These are phyloP conservation scores for Trebouxia sp. DNA, from an alignment of 139 green algal species.

Conservation along the genomic window DNA sequence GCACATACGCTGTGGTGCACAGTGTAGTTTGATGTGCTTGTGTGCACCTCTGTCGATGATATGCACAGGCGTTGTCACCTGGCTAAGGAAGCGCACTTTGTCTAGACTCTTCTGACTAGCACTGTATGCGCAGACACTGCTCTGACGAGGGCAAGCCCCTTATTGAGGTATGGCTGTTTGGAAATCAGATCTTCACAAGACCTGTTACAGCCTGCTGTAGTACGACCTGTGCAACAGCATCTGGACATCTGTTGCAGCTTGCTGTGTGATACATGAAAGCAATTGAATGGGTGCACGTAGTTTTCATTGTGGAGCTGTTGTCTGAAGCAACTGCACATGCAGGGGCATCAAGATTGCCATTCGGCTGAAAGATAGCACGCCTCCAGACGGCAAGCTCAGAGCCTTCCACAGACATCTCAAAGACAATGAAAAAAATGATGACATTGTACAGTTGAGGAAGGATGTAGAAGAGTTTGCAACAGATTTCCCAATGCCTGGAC, in stretches of 20 bases:
- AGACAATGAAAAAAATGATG: conserved; percentile 40
- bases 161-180: no score
- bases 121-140: no score
- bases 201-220: neutral
- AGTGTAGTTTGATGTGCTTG: no score
- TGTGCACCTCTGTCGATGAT: no score
- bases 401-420: conserved; percentile 84
- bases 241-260: neutral
- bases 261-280: neutral
- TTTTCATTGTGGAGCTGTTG: no score
- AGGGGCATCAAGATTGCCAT: conserved; percentile 51
- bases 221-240: neutral
- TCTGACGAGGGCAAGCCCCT: no score
- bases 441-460: conserved; percentile 40
- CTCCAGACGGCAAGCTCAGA: conserved; percentile 85
- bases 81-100: no score
- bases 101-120: no score
- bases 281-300: neutral
- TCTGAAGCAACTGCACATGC: neutral
- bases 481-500: conserved; percentile 68
- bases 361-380: conserved; percentile 61
- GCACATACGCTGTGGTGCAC: no score
- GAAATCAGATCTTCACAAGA: no score
- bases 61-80: no score
- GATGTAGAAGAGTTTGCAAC: conserved; percentile 78